Conservation (phyloP, 148 eudicot species). For the Arctostaphylos glauca region DNA sequence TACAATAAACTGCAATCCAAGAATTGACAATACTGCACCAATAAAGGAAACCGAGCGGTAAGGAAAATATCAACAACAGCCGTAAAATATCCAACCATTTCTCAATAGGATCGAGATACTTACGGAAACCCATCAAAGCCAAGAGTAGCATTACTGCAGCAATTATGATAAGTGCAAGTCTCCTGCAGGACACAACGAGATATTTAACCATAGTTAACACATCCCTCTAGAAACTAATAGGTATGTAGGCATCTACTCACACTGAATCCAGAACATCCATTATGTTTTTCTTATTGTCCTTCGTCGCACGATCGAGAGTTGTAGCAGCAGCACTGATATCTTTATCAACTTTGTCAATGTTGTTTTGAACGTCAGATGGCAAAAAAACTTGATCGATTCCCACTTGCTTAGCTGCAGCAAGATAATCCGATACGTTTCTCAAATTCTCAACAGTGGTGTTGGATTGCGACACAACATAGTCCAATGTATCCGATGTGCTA, state of each 20-base stretch:
- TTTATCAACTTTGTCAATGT: slow-evolving; percentile 49
- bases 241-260: slow-evolving; percentile 42
- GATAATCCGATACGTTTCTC: slow-evolving; percentile 50
- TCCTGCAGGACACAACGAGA: slow-evolving; percentile 38
- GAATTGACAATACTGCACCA: slow-evolving; percentile 74
- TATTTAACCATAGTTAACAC: not conserved
- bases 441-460: slow-evolving; percentile 56
- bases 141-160: slow-evolving; percentile 79
- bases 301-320: slow-evolving; percentile 48
- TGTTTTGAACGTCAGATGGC: slow-evolving; percentile 47
- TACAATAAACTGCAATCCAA: slow-evolving; percentile 72
- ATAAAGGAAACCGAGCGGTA: slow-evolving; percentile 7
- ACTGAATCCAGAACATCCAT: slow-evolving; percentile 40
- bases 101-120: slow-evolving; percentile 24
- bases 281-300: slow-evolving; percentile 48
- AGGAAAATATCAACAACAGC: slow-evolving; percentile 2
- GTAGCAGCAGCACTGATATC: slow-evolving; percentile 45
- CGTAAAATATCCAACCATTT: not conserved
- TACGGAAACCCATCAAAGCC: slow-evolving; percentile 80
- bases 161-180: slow-evolving; percentile 54
- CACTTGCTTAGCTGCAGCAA: slow-evolving; percentile 54
- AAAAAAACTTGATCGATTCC: slow-evolving; percentile 47
- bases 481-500: slow-evolving; percentile 52
- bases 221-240: not conserved
- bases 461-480: slow-evolving; percentile 62